phyloP scores from a whole-genome alignment of 2,329 filamentous ascomycete genomes.

The Anthostomella pinea region DNA sequence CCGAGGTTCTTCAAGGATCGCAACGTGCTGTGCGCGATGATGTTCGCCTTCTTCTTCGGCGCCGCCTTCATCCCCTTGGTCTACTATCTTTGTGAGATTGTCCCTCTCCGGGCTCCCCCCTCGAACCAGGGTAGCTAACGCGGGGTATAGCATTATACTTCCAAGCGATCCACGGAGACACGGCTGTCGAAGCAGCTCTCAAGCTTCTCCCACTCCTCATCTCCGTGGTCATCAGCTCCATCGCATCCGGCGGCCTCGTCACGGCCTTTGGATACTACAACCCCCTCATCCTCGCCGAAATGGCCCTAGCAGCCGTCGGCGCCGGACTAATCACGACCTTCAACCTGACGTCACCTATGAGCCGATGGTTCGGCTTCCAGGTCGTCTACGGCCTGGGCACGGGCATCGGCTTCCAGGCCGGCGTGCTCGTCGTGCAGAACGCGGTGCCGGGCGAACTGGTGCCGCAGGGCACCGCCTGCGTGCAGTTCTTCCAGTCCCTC shows the following conservation, averaged over 20 bases:
- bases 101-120: too few relatives aligned
- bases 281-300: conserved; percentile 39
- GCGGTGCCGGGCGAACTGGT: conserved; percentile 46
- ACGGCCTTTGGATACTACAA: conserved; percentile 43
- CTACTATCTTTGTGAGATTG: conserved; percentile 35
- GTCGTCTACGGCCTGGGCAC: conserved; percentile 54
- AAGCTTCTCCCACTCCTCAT: conserved; percentile 53
- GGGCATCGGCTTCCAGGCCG: conserved; percentile 47
- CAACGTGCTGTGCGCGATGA: conserved; percentile 27
- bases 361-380: conserved; percentile 58
- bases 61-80: conserved; percentile 25
- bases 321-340: conserved; percentile 55
- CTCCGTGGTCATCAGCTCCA: conserved; percentile 46
- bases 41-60: conserved; percentile 34
- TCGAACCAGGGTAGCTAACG: too few relatives aligned
- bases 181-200: conserved; percentile 52
- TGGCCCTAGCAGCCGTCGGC: conserved; percentile 42
- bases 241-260: conserved; percentile 38
- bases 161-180: conserved; percentile 51
- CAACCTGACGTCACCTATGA: conserved; percentile 41
- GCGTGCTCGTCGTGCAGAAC: conserved; percentile 50
- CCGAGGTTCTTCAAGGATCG: conserved; percentile 36
- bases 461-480: conserved; percentile 48
- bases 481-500: conserved; percentile 62
- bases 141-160: conserved; percentile 45